These are phyloP conservation scores for Talaromyces borbonicus DNA, from an alignment of 495 filamentous ascomycete genomes.

Conservation along the genomic window DNA sequence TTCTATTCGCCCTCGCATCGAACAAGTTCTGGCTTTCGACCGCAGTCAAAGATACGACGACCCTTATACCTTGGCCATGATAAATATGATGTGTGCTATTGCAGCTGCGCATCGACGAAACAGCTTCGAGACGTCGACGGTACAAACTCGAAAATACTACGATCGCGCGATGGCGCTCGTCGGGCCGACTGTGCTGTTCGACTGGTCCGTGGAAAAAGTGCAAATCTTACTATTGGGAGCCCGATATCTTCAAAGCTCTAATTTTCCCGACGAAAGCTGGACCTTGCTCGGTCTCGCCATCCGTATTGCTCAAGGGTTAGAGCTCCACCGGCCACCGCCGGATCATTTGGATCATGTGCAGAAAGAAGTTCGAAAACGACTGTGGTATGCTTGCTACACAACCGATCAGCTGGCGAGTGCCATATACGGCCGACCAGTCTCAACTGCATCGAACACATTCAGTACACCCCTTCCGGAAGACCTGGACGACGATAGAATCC, in stretches of 20 bases:
- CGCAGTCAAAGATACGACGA: conserved; percentile 2
- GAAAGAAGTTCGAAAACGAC: conserved; percentile 25
- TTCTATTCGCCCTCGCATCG: conserved; percentile 1
- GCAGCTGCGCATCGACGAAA: conserved; percentile 1
- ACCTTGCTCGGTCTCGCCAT: conserved; percentile 57
- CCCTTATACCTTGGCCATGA: conserved; percentile 2
- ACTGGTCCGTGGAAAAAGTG: conserved; percentile 6
- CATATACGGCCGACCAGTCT: conserved; percentile 5
- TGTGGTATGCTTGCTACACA: conserved; percentile 17
- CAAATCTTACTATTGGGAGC: conserved; percentile 4
- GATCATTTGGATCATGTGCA: conserved; percentile 25
- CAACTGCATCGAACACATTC: conserved; percentile 6
- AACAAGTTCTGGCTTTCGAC: not conserved
- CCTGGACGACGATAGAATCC: conserved; percentile 6
- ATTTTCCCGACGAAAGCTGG: conserved; percentile 30
- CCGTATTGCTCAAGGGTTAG: conserved; percentile 57
- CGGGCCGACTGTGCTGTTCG: conserved; percentile 3
- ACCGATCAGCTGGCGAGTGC: conserved; percentile 5
- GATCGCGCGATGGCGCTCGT: conserved; percentile 8
- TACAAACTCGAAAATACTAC: conserved; percentile 6
- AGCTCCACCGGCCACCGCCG: conserved; percentile 42
- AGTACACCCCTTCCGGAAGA: conserved; percentile 5
- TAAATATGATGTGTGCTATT: conserved; percentile 8
- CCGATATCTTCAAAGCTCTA: conserved; percentile 7
- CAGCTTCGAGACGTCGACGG: conserved; percentile 2